Conservation (phyloP, 257 asterid species). For the Capsicum chinense region DNA sequence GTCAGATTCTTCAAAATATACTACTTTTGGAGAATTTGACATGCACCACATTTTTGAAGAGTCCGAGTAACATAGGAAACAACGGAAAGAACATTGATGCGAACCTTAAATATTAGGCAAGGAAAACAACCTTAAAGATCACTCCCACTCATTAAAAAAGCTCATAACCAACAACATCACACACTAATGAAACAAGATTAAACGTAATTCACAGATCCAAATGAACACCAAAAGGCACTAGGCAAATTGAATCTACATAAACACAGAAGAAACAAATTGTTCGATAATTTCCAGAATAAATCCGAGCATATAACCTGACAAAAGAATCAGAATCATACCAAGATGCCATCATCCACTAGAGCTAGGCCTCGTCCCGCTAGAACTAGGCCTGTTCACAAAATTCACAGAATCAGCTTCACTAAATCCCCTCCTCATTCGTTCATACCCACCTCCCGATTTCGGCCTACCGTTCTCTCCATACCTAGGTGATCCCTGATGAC, state of each 20-base stretch:
- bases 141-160: background rate
- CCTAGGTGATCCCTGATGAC: constrained; percentile 37
- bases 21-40: no score
- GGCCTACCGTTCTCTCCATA: constrained; percentile 61
- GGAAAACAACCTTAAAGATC: background rate
- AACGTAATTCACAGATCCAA: background rate
- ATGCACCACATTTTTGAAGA: no score
- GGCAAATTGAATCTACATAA: background rate
- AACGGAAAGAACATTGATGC: no score
- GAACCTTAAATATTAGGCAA: background rate
- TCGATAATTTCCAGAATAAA: background rate
- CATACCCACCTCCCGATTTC: constrained; percentile 77
- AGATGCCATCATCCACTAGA: constrained; percentile 58
- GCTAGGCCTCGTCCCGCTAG: constrained; percentile 60
- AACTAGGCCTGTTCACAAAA: constrained; percentile 52
- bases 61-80: no score
- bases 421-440: constrained; percentile 46
- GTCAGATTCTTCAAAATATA: no score
- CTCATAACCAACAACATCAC: constrained; percentile 1
- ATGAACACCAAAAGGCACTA: background rate
- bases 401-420: constrained; percentile 49
- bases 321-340: constrained; percentile 40
- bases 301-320: background rate
- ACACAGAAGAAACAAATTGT: background rate
- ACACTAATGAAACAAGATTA: background rate